These are phyloP conservation scores for Metarhizium anisopliae DNA, from an alignment of 2,329 filamentous ascomycete species.

Conservation along the genomic window DNA sequence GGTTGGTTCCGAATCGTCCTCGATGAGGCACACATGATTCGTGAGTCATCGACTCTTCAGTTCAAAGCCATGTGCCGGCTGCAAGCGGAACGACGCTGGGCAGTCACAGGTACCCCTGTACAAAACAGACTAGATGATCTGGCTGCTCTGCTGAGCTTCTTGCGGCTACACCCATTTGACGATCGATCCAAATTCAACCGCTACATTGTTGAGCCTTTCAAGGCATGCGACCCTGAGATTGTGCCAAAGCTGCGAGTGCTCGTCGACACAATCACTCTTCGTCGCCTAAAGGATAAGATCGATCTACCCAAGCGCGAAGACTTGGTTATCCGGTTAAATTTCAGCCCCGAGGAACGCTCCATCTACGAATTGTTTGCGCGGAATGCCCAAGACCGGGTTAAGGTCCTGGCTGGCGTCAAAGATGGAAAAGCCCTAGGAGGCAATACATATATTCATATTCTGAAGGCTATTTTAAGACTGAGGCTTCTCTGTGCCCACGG, in stretches of 20 bases:
- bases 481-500: slow-evolving; percentile 90
- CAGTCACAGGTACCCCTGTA: slow-evolving; percentile 92
- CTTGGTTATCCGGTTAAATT: slow-evolving; percentile 62
- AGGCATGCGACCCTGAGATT: slow-evolving; percentile 74
- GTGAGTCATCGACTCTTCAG: slow-evolving; percentile 71
- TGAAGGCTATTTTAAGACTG: slow-evolving; percentile 83
- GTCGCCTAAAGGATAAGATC: slow-evolving; percentile 86
- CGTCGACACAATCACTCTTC: slow-evolving; percentile 88
- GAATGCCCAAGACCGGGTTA: slow-evolving; percentile 72
- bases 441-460: slow-evolving; percentile 84
- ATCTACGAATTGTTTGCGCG: slow-evolving; percentile 80
- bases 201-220: slow-evolving; percentile 79
- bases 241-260: slow-evolving; percentile 78
- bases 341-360: slow-evolving; percentile 62
- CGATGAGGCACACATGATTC: slow-evolving; percentile 91
- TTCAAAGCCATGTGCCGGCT: slow-evolving; percentile 79
- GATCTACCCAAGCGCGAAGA: slow-evolving; percentile 69
- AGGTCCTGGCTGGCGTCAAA: slow-evolving; percentile 54
- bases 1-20: slow-evolving; percentile 92
- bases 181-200: slow-evolving; percentile 66
- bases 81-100: slow-evolving; percentile 78
- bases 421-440: slow-evolving; percentile 63
- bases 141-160: slow-evolving; percentile 75
- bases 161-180: slow-evolving; percentile 78
- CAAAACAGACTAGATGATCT: slow-evolving; percentile 91